Percentiles rank a stretch among this genome's conserved stretches.
These are phyloP conservation scores for Xylaria intraflava DNA, from an alignment of 495 filamentous ascomycete species.

Conservation along the genomic window DNA sequence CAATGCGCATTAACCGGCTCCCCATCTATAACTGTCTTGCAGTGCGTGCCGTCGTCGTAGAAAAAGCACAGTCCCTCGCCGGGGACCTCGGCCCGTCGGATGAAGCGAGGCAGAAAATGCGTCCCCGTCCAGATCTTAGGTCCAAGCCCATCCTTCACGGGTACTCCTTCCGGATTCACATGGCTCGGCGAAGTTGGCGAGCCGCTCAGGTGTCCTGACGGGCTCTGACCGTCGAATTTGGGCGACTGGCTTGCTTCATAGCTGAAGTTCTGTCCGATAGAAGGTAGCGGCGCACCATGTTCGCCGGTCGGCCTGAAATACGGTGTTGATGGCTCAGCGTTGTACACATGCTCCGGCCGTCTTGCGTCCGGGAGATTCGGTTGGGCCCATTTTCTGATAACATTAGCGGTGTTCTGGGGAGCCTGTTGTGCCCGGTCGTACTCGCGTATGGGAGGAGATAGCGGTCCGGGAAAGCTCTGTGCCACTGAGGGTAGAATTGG, in stretches of 20 bases:
- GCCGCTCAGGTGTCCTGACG: constrained; percentile 18
- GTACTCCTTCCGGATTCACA: constrained; percentile 34
- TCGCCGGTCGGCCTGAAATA: constrained; percentile 18
- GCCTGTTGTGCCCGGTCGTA: constrained; percentile 24
- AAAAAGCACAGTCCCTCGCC: constrained; percentile 80
- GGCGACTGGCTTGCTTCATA: constrained; percentile 18
- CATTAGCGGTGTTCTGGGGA: constrained; percentile 13
- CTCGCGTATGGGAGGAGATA: constrained; percentile 32
- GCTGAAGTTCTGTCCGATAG: constrained; percentile 17
- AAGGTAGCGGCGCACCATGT: constrained; percentile 21
- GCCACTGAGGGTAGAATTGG: constrained; percentile 35
- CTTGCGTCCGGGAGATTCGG: constrained; percentile 24
- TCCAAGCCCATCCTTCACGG: constrained; percentile 48
- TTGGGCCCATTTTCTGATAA: constrained; percentile 16
- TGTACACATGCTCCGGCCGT: constrained; percentile 27
- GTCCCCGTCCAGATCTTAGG: constrained; percentile 58
- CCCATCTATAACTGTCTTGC: constrained; percentile 77
- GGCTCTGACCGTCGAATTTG: constrained; percentile 17
- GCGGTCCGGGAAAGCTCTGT: constrained; percentile 35
- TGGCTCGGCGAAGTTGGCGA: constrained; percentile 37
- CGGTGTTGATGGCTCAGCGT: constrained; percentile 21
- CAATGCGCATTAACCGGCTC: constrained; percentile 83
- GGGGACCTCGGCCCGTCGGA: constrained; percentile 54
- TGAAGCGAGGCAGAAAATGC: constrained; percentile 54
- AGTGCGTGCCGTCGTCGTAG: constrained; percentile 80